Percentiles rank a stretch among this genome's conserved stretches.
phyloP scores from a whole-genome alignment of 805 yeast genomes.

The Teunomyces lycoperdinae region DNA sequence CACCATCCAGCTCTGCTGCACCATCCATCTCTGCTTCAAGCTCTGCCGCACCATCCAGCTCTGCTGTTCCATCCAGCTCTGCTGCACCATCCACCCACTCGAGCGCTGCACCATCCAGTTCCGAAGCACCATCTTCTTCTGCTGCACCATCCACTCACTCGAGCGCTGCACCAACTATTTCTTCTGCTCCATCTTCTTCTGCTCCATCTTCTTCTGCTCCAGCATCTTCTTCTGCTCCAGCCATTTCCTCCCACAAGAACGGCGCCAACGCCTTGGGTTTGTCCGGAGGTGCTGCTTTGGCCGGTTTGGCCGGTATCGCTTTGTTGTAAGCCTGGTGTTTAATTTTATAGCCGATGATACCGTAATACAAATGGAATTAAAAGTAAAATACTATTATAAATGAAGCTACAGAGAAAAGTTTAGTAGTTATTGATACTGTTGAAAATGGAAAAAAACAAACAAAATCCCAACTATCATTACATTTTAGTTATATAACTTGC shows the following conservation, averaged over 20 bases:
- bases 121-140: constrained; percentile 2
- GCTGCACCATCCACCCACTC: constrained; percentile 7
- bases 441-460: no score
- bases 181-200: constrained; percentile 1
- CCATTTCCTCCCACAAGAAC: constrained; percentile 8
- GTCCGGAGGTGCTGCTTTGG: constrained; percentile 24
- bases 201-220: constrained; percentile 1
- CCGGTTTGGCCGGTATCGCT: constrained; percentile 23
- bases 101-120: neutral
- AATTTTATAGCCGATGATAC: neutral
- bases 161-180: neutral
- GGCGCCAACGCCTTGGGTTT: constrained; percentile 19
- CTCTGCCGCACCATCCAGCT: constrained; percentile 8
- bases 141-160: neutral
- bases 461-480: no score
- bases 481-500: no score
- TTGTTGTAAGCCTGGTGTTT: constrained; percentile 12
- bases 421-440: no score
- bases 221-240: constrained; percentile 3
- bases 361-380: neutral
- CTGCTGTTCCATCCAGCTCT: constrained; percentile 6
- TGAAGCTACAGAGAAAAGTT: neutral
- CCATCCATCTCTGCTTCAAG: constrained; percentile 6
- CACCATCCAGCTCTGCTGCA: constrained; percentile 7
- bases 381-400: neutral